Evolutionary conservation across 2,329 filamentous ascomycete genomes (phyloP).

Genomic region (Epichloe typhina): DNA sequence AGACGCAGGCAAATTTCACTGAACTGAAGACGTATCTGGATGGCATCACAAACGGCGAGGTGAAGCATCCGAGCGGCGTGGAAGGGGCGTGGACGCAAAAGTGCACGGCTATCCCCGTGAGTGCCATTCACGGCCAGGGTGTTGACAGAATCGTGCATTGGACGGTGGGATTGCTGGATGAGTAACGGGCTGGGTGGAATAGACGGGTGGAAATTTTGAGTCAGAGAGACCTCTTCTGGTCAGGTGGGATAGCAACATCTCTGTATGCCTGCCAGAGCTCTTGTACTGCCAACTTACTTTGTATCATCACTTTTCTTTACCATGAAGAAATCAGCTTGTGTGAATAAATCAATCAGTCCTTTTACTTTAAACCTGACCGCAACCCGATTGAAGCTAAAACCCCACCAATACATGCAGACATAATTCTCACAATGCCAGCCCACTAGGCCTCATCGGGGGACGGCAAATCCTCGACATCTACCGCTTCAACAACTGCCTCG

Average conservation of each 20-base stretch:
- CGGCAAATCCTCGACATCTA: constrained; percentile 24
- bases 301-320: too few species aligned
- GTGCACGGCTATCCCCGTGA: constrained; percentile 68
- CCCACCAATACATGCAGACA: background rate
- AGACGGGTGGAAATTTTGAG: too few species aligned
- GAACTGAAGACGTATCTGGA: constrained; percentile 58
- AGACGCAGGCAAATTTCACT: constrained; percentile 65
- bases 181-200: constrained; percentile 5
- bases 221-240: too few species aligned
- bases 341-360: too few species aligned
- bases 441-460: constrained; percentile 15
- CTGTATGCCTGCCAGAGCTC: too few species aligned
- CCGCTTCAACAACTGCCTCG: constrained; percentile 12
- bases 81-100: constrained; percentile 43
- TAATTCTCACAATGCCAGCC: background rate
- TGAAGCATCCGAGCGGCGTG: constrained; percentile 60
- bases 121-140: constrained; percentile 77
- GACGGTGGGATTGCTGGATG: constrained; percentile 54
- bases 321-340: too few species aligned
- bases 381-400: background rate
- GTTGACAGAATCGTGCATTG: constrained; percentile 62
- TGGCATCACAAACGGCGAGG: constrained; percentile 45
- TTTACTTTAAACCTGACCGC: too few species aligned
- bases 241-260: too few species aligned
- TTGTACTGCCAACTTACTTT: too few species aligned